These are phyloP conservation scores for Cyclocybe aegerita DNA, from an alignment of 768 basidiomycete species.

Conservation along the genomic window DNA sequence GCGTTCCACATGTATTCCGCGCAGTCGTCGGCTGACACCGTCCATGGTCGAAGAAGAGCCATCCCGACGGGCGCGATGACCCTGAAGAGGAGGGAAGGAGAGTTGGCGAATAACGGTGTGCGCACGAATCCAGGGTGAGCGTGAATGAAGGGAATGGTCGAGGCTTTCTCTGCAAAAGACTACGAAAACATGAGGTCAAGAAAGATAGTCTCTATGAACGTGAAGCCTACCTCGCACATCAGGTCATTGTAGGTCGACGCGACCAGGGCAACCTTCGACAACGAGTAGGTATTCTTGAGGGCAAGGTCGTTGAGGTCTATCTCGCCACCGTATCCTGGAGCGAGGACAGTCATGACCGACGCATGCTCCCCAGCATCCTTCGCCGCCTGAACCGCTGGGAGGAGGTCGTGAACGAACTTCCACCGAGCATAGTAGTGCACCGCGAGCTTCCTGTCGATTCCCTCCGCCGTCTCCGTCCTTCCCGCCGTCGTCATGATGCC, in stretches of 20 bases:
- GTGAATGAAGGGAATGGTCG: constrained; percentile 38
- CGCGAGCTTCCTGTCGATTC: constrained; percentile 22
- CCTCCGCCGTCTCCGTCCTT: constrained; percentile 21
- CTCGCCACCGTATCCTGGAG: constrained; percentile 25
- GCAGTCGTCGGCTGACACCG: constrained; percentile 24
- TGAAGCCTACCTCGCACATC: constrained; percentile 46
- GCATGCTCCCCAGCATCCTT: constrained; percentile 47
- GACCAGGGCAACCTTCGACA: constrained; percentile 28
- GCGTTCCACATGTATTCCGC: constrained; percentile 37
- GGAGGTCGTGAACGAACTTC: constrained; percentile 45
- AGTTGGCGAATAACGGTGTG: constrained; percentile 26
- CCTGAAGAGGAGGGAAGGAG: constrained; percentile 27
- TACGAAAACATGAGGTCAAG: constrained; percentile 13
- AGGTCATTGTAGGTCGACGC: constrained; percentile 50
- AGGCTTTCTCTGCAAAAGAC: constrained; percentile 35
- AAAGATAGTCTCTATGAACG: neutral
- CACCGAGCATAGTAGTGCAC: constrained; percentile 37
- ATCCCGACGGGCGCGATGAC: constrained; percentile 15
- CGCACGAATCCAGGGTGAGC: constrained; percentile 37
- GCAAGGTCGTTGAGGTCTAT: constrained; percentile 49
- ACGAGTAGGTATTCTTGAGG: constrained; percentile 43
- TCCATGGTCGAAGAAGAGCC: constrained; percentile 23
- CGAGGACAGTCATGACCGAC: constrained; percentile 47
- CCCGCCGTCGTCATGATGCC: constrained; percentile 38
- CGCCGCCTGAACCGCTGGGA: constrained; percentile 43